These are phyloP conservation scores for Neurospora crassa DNA, from an alignment of 2,329 filamentous ascomycete genomes.

Conservation along the genomic window DNA sequence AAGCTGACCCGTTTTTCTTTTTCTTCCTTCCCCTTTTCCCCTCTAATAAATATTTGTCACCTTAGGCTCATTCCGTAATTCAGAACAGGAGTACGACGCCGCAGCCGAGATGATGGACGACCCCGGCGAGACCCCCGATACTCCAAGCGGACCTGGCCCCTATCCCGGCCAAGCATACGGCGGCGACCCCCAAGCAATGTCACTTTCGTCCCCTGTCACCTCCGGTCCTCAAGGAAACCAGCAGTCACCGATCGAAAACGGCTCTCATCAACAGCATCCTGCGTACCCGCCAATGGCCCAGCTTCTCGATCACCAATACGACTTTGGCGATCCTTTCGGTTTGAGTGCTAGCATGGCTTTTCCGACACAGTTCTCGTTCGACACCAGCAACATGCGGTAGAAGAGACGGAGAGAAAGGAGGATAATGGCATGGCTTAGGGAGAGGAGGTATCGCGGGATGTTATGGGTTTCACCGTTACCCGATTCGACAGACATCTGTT, in stretches of 20 bases:
- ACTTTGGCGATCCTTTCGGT: constrained; percentile 80
- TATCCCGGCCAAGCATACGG: constrained; percentile 50
- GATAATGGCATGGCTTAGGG: background rate
- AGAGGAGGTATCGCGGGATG: background rate
- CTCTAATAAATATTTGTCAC: constrained; percentile 51
- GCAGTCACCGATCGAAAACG: constrained; percentile 19
- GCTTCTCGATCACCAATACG: constrained; percentile 68
- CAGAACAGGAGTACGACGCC: constrained; percentile 96
- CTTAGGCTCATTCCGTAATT: constrained; percentile 57
- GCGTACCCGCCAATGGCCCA: constrained; percentile 59
- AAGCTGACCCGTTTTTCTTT: constrained; percentile 54
- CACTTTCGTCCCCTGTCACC: constrained; percentile 30
- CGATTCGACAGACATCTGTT: background rate
- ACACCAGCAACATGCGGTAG: constrained; percentile 45
- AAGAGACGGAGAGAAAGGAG: background rate
- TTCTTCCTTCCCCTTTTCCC: constrained; percentile 25
- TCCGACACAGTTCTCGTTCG: constrained; percentile 71
- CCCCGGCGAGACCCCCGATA: constrained; percentile 51
- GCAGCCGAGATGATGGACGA: constrained; percentile 85
- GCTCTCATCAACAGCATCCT: constrained; percentile 45
- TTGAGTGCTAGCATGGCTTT: constrained; percentile 93
- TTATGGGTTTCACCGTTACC: background rate
- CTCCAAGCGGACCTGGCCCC: constrained; percentile 53
- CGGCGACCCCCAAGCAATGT: constrained; percentile 31
- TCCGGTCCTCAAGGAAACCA: constrained; percentile 27